These are phyloP conservation scores for Panicum hallii DNA, from an alignment of 202 grass and related monocot species.

Conservation along the genomic window DNA sequence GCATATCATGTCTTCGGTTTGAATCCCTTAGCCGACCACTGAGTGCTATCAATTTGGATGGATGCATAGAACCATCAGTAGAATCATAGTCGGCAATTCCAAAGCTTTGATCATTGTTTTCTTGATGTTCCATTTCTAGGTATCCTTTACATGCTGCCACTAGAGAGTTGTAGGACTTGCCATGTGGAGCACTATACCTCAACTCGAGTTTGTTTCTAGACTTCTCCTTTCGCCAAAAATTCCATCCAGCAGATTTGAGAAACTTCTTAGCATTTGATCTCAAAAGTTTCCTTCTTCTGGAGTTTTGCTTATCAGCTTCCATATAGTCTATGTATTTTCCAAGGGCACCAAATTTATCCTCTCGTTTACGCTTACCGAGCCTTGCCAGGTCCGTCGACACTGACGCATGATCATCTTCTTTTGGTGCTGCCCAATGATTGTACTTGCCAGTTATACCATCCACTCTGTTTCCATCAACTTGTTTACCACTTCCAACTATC, in stretches of 20 bases:
- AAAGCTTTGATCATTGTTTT: constrained; percentile 34
- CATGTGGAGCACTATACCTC: constrained; percentile 55
- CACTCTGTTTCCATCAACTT: constrained; percentile 24
- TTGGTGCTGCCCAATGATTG: constrained; percentile 5
- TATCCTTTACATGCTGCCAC: constrained; percentile 62
- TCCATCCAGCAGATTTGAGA: constrained; percentile 68
- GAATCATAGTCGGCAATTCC: constrained; percentile 4
- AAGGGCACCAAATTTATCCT: constrained; percentile 46
- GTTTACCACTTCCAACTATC: constrained; percentile 34
- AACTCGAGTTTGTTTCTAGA: constrained; percentile 37
- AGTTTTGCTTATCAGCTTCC: constrained; percentile 44
- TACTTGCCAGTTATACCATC: constrained; percentile 4
- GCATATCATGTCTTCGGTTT: not conserved
- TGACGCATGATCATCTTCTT: constrained; percentile 16
- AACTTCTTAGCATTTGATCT: constrained; percentile 64
- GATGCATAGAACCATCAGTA: constrained; percentile 15
- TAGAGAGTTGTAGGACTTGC: constrained; percentile 67
- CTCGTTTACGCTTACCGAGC: constrained; percentile 41
- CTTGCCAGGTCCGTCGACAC: constrained; percentile 6
- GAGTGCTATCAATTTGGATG: constrained; percentile 23
- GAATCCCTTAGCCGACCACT: not conserved
- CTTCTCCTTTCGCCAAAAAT: constrained; percentile 36
- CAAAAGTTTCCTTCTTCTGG: constrained; percentile 43
- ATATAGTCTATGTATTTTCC: constrained; percentile 54
- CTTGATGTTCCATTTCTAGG: constrained; percentile 39